Percentiles rank a stretch among this genome's conserved stretches.
phyloP scores from a whole-genome alignment of 768 basidiomycete species.

The Collybiopsis luxurians region DNA sequence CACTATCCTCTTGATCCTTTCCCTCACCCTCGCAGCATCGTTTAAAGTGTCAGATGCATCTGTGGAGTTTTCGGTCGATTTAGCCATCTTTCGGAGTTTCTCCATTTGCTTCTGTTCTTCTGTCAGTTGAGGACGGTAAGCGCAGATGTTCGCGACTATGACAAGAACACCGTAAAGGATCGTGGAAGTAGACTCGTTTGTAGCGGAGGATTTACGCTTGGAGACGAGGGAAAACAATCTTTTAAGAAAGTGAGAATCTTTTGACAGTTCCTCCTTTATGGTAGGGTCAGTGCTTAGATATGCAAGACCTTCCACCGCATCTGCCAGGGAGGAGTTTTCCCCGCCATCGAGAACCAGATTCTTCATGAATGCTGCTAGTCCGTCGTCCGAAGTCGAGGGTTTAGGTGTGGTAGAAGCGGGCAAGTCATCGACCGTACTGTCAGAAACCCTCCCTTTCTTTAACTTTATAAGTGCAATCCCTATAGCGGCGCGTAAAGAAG shows the following conservation, averaged over 20 bases:
- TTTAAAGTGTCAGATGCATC: slow-evolving; percentile 44
- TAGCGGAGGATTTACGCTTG: slow-evolving; percentile 34
- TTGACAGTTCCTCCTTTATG: slow-evolving; percentile 62
- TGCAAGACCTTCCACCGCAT: slow-evolving; percentile 84
- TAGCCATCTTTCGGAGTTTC: slow-evolving; percentile 76
- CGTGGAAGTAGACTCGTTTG: slow-evolving; percentile 39
- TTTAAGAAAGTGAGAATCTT: slow-evolving; percentile 50
- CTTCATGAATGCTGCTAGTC: slow-evolving; percentile 55
- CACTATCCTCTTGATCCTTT: slow-evolving; percentile 56
- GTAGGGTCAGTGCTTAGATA: slow-evolving; percentile 67
- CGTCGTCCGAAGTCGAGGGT: slow-evolving; percentile 31
- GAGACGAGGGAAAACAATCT: slow-evolving; percentile 57
- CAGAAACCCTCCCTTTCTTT: slow-evolving; percentile 51
- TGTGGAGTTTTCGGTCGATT: slow-evolving; percentile 27
- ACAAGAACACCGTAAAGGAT: slow-evolving; percentile 76
- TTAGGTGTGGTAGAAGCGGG: slow-evolving; percentile 7
- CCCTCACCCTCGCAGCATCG: slow-evolving; percentile 62
- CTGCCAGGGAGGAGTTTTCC: slow-evolving; percentile 43
- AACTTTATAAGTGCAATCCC: slow-evolving; percentile 80
- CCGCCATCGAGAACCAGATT: slow-evolving; percentile 43
- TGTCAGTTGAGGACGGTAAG: slow-evolving; percentile 66
- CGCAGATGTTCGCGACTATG: slow-evolving; percentile 72
- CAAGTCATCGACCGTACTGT: slow-evolving; percentile 32
- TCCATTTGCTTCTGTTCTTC: slow-evolving; percentile 84
- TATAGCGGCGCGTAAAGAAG: slow-evolving; percentile 54